Evolutionary conservation across 225 moss, liverwort and hornwort species (phyloP).

Genomic region (Physcomitrellopsis africana): DNA sequence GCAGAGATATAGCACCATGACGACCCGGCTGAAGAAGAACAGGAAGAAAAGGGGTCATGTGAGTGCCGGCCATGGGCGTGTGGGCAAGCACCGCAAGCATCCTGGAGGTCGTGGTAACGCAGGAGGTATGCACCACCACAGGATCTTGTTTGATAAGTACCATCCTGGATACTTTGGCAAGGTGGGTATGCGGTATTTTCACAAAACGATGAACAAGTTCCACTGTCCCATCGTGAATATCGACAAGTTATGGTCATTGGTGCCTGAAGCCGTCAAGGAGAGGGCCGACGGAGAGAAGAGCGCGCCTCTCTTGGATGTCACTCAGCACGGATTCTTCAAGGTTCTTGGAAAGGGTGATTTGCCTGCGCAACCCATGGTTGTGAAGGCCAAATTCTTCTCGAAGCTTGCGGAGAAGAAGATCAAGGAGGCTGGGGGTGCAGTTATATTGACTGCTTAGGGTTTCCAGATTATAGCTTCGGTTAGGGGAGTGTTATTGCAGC

Average conservation of each 20-base stretch:
- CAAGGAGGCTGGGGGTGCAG: slow-evolving; percentile 50
- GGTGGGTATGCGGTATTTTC: slow-evolving; percentile 62
- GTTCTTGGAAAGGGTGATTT: slow-evolving; percentile 57
- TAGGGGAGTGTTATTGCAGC: slow-evolving; percentile 20
- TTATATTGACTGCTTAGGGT: slow-evolving; percentile 54
- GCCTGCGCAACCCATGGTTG: slow-evolving; percentile 51
- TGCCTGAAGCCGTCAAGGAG: slow-evolving; percentile 48
- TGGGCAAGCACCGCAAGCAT: slow-evolving; percentile 64
- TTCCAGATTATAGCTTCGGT: background rate
- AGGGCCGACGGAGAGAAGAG: slow-evolving; percentile 37
- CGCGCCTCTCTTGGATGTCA: slow-evolving; percentile 54
- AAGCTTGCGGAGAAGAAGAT: slow-evolving; percentile 63
- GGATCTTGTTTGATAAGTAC: slow-evolving; percentile 61
- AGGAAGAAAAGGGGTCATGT: slow-evolving; percentile 56
- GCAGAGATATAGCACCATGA: slow-evolving; percentile 35
- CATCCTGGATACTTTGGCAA: slow-evolving; percentile 65
- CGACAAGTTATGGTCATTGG: slow-evolving; percentile 59
- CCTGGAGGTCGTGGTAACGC: slow-evolving; percentile 58
- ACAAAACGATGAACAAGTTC: slow-evolving; percentile 64
- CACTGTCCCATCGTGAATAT: slow-evolving; percentile 59
- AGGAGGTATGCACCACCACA: slow-evolving; percentile 59
- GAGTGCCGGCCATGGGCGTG: slow-evolving; percentile 51
- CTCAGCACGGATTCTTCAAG: slow-evolving; percentile 59
- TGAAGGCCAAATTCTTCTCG: slow-evolving; percentile 63
- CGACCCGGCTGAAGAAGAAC: slow-evolving; percentile 60